Base-by-base conservation (phyloP, 2,329 filamentous ascomycete genomes). In the Anthostomella pinea region DNA sequence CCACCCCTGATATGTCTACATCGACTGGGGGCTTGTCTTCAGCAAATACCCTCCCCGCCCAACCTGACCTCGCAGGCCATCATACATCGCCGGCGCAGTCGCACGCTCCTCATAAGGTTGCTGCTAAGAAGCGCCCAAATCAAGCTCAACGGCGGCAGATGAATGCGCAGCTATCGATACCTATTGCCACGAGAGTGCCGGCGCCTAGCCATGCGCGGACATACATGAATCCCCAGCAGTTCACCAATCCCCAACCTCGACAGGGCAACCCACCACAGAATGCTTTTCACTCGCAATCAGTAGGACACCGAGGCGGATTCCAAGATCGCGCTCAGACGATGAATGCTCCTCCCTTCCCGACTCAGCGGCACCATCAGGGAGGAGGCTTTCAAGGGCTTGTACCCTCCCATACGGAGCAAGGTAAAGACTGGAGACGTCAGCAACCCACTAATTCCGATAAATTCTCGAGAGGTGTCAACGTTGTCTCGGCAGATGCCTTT, bases 121-220 rank as follows among this genome's bases (percentile, higher is more conserved):
- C 41, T 49, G n/a, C 41, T 49, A 33, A 64, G 65, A 49, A 79
- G 71, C 74, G 78, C 15, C 72, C 66, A 3, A 83, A 83, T 42
- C 79, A 83, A 52, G 78, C 79, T 2, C 75, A 82, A 48, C 68
- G 79, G 31, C 72, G 79, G 15, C 76, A 81, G 50, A 77, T 81
- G 74, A 79, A 69, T 38, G 68, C 77, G 4, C 73, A 81, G 45
- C 51, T 80, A 13, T 70, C 74, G 1, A 72, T 81, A 29, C 68
- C 75, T 4, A 67, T 81, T 33, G 73, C 79, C 41, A 57, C 67
- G 9, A 67, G 67, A 37, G 33, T 38, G 15, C 33, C 45, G 13
- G 18, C 22, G 16, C 39, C 39, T 32, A n/a, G n/a, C n/a, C n/a
- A n/a, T n/a, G n/a, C n/a, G n/a, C 42, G 54, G 13, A 21, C 26